Percentiles rank a stretch among this genome's conserved stretches.
Conservation (phyloP, 1,284 basidiomycete genomes). For the Malassezia nana region DNA sequence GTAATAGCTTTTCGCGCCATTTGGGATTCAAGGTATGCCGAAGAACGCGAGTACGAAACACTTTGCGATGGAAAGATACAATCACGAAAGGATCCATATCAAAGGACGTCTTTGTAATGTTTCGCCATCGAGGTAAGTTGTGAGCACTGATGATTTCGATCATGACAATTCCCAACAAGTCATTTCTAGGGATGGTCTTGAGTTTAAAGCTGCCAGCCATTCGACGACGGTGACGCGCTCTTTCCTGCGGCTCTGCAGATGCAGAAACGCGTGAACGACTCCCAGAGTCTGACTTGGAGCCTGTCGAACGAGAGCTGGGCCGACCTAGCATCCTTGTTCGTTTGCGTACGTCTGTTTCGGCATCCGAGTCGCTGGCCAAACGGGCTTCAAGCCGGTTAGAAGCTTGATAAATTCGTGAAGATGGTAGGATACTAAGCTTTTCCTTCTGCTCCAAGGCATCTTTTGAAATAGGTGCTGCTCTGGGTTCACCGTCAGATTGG, state of each 20-base stretch:
- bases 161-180: constrained; percentile 89
- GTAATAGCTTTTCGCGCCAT: constrained; percentile 92
- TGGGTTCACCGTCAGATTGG: not conserved
- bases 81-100: constrained; percentile 98
- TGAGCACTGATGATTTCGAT: constrained; percentile 62
- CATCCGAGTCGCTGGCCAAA: not conserved
- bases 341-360: not conserved
- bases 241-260: not conserved
- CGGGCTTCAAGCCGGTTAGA: not conserved
- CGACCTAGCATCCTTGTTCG: not conserved
- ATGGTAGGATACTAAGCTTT: no score
- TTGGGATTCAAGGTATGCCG: constrained; percentile 62
- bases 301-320: not conserved
- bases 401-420: no score
- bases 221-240: not conserved
- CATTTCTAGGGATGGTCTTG: constrained; percentile 56
- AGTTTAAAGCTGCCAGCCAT: constrained; percentile 49
- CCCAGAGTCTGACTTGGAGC: not conserved
- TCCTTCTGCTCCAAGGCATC: not conserved
- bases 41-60: constrained; percentile 70
- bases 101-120: constrained; percentile 60
- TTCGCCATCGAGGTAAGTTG: constrained; percentile 75
- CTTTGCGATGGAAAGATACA: constrained; percentile 89
- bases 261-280: not conserved
- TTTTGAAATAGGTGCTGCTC: not conserved